Evolutionary conservation across 2,329 filamentous ascomycete species (phyloP), one percentile per base, ranked within the genome.

Genomic region (Colletotrichum liriopes): DNA sequence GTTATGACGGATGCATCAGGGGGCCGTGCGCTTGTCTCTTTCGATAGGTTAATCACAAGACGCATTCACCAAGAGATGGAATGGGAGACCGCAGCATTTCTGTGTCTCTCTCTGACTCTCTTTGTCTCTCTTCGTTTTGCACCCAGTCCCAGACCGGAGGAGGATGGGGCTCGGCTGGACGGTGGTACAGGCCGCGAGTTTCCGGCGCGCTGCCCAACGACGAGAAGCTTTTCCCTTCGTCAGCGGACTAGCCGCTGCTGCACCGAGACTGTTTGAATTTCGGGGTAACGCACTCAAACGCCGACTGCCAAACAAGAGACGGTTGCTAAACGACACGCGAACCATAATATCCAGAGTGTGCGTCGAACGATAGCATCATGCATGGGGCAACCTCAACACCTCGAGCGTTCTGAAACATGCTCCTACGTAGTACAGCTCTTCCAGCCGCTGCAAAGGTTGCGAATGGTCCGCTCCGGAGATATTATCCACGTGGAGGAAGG

Each of bases 401-500:
- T 59, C n/a, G 61, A 52, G 62, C 49, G n/a, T 59, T 62, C 59
- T 72, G 52, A 68, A 68, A 64, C 58, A 29, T 35, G 35, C 41
- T 59, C 35, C 54, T 16, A 26, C 23, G 23, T 26, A 26, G 23
- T 26, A 26, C 65, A 35, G 49, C 35, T 14, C 20, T 16, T 29
- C 29, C 20, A 45, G 59, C 35, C 12, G n/a, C 41, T 49, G 52
- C 37, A 32, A 37, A 20, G 58, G 51, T 6, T 5, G 55, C 49
- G 58, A 51, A 49, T 35, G 39, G 41, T 32, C 5, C 18, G 18
- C 23, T 39, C 37, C 65, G 52, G 65, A 59, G 58, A 52, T 61
- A 66, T 67, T 52, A 63, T 29, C 56, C 55, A 71, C 68, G 68
- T 71, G 56, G 68, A 55, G 35, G 49, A 67, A 52, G 37, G 41